Base-by-base conservation (phyloP, 306 rosid genomes). In the Inga leiocalycina region DNA sequence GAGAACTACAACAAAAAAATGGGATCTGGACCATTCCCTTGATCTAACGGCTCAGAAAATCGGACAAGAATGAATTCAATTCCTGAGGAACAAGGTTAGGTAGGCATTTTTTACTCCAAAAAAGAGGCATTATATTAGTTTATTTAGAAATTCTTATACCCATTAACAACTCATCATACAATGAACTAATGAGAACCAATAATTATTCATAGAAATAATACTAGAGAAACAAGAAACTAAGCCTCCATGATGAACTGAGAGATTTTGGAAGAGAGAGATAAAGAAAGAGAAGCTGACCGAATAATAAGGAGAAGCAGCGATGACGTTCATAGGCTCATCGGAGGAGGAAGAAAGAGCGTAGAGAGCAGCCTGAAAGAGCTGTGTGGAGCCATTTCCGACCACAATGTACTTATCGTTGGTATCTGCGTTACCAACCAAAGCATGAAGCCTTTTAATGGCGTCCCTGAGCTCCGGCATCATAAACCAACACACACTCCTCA, bases 381-480 rank as follows among this genome's bases (percentile, higher is more conserved):
- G 99, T 30, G 98, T 94, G 16, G 99, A 96, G 71, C 99, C 99
- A 3, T 98, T 96, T 19, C 99, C 99, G 19, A 96, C 97, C 32
- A 96, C 94, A 77, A 94, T 62, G 51, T 92, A 89, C 17, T 35
- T 27, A 24, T 61, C 8, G 91, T 92, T 14, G 90, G 94, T 43
- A 34, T 92, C 88, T 2, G 99, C 99, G 77, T 96, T 96, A 0
- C 95, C 98, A 2, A 92, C 97, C 45, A 88, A 56, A 16, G 72
- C 48, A 81, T 95, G 98, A 5, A 93, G 78, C 74, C 88, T 85
- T 17, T 52, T 69, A 19, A 95, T 83, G 0, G 84, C 85, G 2
- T 77, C 92, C n/a, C 83, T 88, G 0, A 91, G 78, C 13, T 89
- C 89, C 12, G 90, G 83, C 75, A 88, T 81, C 93, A 95, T 35